Evolutionary conservation across 2,329 filamentous ascomycete species (phyloP), one percentile per base, ranked within the genome.

Genomic region (Alternaria sp.): DNA sequence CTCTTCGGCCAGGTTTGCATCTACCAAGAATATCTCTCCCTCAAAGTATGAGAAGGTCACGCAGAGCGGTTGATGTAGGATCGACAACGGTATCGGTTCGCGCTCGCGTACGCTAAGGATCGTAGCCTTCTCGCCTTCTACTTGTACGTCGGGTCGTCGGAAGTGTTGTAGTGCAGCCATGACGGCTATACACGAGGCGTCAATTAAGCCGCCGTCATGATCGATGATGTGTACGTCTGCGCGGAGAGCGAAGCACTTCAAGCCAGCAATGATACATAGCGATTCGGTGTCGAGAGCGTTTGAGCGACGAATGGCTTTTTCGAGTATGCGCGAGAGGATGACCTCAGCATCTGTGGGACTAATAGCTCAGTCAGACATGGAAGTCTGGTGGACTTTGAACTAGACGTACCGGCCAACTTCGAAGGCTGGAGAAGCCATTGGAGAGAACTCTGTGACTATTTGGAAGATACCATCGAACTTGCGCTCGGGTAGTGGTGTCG

Each of bases 391-490:
- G 5, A 48, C 11, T 28, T 48, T 4, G 4, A 23, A 0, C 13
- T 5, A 28, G 31, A 56, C 81, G 58, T 83, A 88, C 86, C 87
- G 86, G 77, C 91, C 92, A 67, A 90, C 86, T 78, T 97, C 93
- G 79, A 96, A 96, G 33, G 91, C 89, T 13, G 95, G 93, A 45
- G 92, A 93, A 28, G 91, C 90, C 89, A 98, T 96, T 48, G 94
- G 92, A 62, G 90, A 92, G 70, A 99, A 87, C 77, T 98, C 95
- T 54, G 93, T 91, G 53, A 89, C 86, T 74, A 98, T 97, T 68
- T 89, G 93, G 82, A 98, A 98, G 77, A 96, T 86, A 76, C 95
- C 95, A 77, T 98, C 95, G 75, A 97, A 97, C 59, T 93, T 94
- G 63, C 94, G 90, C 79, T 98, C 94, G 52, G 90, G 79, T 74